Evolutionary conservation across 2,329 filamentous ascomycete genomes (phyloP).

Genomic region (Exophiala aquamarina): DNA sequence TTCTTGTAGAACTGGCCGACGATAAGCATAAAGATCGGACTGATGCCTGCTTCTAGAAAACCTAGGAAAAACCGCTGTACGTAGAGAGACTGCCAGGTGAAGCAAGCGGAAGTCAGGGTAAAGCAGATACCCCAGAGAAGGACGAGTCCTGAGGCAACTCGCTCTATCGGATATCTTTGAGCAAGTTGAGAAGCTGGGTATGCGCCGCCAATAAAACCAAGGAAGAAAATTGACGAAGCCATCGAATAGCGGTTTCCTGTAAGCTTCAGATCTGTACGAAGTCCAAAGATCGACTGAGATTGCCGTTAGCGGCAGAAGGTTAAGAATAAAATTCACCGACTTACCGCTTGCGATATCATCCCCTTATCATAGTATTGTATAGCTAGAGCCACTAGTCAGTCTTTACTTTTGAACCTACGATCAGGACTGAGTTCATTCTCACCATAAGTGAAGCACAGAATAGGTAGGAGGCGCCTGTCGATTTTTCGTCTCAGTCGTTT

Average conservation of each 20-base stretch:
- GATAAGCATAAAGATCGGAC: slow-evolving; percentile 65
- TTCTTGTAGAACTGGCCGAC: slow-evolving; percentile 65
- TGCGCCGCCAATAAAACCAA: slow-evolving; percentile 71
- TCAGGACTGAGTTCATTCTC: too few species aligned
- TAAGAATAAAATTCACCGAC: neutral
- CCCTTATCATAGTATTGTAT: slow-evolving; percentile 42
- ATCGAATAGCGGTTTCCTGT: slow-evolving; percentile 42
- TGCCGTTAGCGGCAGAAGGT: neutral
- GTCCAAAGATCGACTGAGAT: slow-evolving; percentile 40
- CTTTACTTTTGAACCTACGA: too few species aligned
- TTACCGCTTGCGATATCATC: slow-evolving; percentile 1
- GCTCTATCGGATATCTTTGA: slow-evolving; percentile 65
- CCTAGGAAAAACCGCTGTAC: slow-evolving; percentile 64
- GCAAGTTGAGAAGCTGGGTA: slow-evolving; percentile 71
- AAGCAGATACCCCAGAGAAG: slow-evolving; percentile 67
- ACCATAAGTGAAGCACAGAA: slow-evolving; percentile 52
- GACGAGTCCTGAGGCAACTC: slow-evolving; percentile 62
- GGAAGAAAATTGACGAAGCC: slow-evolving; percentile 55
- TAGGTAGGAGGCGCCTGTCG: slow-evolving; percentile 48
- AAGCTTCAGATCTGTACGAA: slow-evolving; percentile 42
- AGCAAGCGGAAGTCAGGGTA: slow-evolving; percentile 68
- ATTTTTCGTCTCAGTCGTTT: slow-evolving; percentile 37
- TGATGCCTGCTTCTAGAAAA: slow-evolving; percentile 63
- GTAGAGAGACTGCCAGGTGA: slow-evolving; percentile 61
- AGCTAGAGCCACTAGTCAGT: too few species aligned